These are phyloP conservation scores for Porphyra umbilicalis DNA, from an alignment of 31 red algal genomes.

Conservation along the genomic window DNA sequence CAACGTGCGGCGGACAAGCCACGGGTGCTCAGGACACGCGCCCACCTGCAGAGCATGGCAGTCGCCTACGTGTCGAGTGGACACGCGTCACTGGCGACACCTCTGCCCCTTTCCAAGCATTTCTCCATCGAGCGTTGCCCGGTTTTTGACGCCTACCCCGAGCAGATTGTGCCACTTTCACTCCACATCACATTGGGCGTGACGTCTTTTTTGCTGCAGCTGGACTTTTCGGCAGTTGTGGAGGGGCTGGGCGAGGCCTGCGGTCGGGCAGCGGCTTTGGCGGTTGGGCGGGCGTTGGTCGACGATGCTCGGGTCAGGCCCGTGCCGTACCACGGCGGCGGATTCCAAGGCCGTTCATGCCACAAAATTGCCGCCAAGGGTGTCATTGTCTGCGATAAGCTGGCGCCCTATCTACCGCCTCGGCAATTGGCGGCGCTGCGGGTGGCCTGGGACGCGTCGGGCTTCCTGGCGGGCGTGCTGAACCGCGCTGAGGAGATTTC, in stretches of 20 bases:
- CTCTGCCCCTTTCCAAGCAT: background rate
- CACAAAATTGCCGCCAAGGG: background rate
- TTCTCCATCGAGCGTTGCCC: background rate
- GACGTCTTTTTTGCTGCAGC: background rate
- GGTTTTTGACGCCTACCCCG: background rate
- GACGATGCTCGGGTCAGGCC: too few relatives aligned
- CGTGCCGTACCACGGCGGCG: too few relatives aligned
- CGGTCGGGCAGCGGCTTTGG: too few relatives aligned
- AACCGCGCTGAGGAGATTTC: background rate
- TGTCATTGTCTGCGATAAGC: background rate
- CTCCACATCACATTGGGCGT: background rate
- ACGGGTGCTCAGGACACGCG: background rate
- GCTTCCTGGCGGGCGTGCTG: background rate
- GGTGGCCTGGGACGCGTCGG: background rate
- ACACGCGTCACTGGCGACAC: background rate
- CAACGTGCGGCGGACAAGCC: background rate
- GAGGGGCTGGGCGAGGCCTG: too few relatives aligned
- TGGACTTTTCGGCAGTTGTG: background rate
- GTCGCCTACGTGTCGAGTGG: background rate
- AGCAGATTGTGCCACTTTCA: background rate
- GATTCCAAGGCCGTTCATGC: background rate
- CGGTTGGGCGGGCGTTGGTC: too few relatives aligned
- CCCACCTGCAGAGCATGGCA: background rate
- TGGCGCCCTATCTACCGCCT: background rate
- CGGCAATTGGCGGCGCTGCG: background rate